Evolutionary conservation across 345 rosid genomes (phyloP).

Genomic region (Lepidium sativum): DNA sequence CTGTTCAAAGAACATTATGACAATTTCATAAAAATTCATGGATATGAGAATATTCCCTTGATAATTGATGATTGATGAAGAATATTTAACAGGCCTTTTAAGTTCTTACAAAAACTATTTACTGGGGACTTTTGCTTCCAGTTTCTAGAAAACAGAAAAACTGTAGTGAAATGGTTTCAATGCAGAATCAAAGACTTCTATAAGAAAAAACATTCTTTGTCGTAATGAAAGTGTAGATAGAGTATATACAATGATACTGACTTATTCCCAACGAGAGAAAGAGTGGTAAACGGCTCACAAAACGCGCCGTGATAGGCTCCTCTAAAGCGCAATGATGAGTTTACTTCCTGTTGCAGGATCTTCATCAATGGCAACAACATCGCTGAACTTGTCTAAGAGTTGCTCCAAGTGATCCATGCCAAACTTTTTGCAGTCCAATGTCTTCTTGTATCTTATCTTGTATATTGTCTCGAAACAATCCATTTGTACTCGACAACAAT

Average conservation of each 20-base stretch:
- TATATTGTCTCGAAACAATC: constrained; percentile 77
- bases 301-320: background rate
- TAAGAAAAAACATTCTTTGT: background rate
- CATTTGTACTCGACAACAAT: constrained; percentile 58
- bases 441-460: constrained; percentile 73
- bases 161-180: background rate
- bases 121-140: no score
- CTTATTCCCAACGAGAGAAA: background rate
- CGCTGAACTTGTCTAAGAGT: constrained; percentile 54
- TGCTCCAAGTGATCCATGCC: constrained; percentile 73
- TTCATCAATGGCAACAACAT: constrained; percentile 58
- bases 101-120: background rate
- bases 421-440: constrained; percentile 40
- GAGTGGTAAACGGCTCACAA: background rate
- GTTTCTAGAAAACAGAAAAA: background rate
- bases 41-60: constrained; percentile 4
- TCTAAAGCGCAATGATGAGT: constrained; percentile 33
- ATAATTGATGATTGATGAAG: background rate
- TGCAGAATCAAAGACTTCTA: background rate
- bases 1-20: constrained; percentile 23
- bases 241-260: background rate
- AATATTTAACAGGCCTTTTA: background rate
- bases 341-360: constrained; percentile 53
- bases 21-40: background rate
- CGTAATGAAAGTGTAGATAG: background rate